Percentiles rank a stretch among this genome's conserved stretches.
phyloP scores from a whole-genome alignment of 2,329 filamentous ascomycete genomes.

The Apiospora arundinis region DNA sequence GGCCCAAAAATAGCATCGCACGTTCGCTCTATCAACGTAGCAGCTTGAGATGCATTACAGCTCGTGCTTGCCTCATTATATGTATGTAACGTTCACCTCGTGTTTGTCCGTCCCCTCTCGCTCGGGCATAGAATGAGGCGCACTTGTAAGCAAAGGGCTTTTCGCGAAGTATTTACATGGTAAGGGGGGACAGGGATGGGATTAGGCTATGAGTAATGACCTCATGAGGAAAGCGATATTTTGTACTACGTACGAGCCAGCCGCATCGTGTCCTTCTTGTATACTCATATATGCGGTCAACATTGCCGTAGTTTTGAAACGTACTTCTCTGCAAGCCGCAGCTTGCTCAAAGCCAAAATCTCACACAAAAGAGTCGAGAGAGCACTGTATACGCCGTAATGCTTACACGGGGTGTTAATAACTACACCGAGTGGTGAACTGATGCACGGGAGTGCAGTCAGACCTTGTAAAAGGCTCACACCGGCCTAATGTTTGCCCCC shows the following conservation, averaged over 20 bases:
- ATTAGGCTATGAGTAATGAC: neutral
- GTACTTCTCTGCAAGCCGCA: too few species aligned
- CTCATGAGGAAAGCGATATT: neutral
- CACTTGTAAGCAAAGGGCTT: neutral
- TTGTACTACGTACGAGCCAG: neutral
- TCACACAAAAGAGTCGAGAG: too few species aligned
- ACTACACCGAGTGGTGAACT: too few species aligned
- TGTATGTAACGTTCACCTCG: neutral
- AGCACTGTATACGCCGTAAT: too few species aligned
- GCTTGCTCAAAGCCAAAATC: too few species aligned
- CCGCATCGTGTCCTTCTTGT: too few species aligned
- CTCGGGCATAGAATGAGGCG: neutral
- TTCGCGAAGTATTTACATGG: neutral
- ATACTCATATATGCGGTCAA: too few species aligned
- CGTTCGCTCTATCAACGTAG: neutral
- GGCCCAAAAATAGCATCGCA: slow-evolving; percentile 1
- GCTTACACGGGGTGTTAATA: too few species aligned
- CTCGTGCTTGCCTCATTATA: neutral
- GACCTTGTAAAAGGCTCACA: too few species aligned
- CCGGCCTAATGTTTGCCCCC: too few species aligned
- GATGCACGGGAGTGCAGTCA: too few species aligned
- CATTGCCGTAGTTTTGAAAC: too few species aligned
- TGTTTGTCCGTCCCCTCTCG: neutral
- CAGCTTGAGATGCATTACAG: neutral
- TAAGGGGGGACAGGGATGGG: neutral